Percentiles rank a stretch among this genome's conserved stretches.
phyloP scores from a whole-genome alignment of 352 stramenopile species.

The Globisporangium abappressorium region DNA sequence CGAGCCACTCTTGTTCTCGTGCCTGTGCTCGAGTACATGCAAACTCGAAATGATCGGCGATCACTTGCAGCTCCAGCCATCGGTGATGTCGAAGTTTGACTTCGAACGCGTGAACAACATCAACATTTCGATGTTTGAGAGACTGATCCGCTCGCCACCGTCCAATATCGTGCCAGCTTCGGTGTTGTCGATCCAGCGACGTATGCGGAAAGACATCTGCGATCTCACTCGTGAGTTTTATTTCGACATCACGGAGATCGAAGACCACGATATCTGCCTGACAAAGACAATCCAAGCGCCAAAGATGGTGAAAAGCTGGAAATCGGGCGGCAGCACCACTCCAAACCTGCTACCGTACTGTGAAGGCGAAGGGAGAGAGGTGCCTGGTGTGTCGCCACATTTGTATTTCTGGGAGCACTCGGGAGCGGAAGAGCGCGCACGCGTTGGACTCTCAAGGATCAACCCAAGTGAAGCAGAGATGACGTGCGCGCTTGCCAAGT shows the following conservation, averaged over 20 bases:
- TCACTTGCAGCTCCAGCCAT: conserved; percentile 83
- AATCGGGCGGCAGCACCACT: neutral
- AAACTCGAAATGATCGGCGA: conserved; percentile 91
- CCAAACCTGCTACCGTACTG: conserved; percentile 18
- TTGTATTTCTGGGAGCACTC: conserved; percentile 86
- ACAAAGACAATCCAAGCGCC: conserved; percentile 50
- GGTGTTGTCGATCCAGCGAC: conserved; percentile 82
- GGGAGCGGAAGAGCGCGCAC: conserved; percentile 52
- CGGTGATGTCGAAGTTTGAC: conserved; percentile 80
- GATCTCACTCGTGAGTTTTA: conserved; percentile 86
- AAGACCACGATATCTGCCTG: conserved; percentile 66
- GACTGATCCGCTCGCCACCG: conserved; percentile 70
- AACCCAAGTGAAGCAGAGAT: conserved; percentile 78
- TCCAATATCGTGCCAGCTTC: conserved; percentile 67
- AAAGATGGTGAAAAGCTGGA: conserved; percentile 1
- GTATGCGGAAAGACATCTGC: conserved; percentile 87
- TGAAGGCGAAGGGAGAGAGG: conserved; percentile 61
- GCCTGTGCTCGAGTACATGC: conserved; percentile 73
- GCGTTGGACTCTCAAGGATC: conserved; percentile 71
- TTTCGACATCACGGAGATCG: conserved; percentile 69
- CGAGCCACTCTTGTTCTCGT: conserved; percentile 84
- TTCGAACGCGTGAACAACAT: conserved; percentile 86
- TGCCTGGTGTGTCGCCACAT: conserved; percentile 71
- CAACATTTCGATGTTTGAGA: conserved; percentile 88
- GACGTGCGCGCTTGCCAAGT: conserved; percentile 71